Conservation (phyloP, 2,329 filamentous ascomycete species). For the Leptographium procerum region DNA sequence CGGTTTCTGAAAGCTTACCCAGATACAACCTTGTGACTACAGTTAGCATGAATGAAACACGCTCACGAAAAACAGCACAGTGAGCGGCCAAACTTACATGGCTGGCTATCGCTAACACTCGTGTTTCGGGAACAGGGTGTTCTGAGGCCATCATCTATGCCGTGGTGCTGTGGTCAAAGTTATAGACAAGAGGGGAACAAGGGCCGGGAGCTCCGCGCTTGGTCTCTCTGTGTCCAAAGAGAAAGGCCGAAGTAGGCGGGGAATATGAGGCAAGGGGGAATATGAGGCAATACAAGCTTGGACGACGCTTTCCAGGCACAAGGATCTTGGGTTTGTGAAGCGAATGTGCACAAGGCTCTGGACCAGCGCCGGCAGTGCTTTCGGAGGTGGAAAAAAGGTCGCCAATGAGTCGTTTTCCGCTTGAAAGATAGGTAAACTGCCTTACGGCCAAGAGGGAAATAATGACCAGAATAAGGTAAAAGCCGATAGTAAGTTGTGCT, state of each 20-base stretch:
- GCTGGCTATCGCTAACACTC: constrained; percentile 80
- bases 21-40: constrained; percentile 51
- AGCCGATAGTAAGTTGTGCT: neutral
- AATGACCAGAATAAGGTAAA: neutral
- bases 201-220: neutral
- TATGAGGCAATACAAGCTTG: neutral
- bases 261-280: neutral
- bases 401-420: neutral
- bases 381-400: neutral
- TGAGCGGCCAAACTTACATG: constrained; percentile 55
- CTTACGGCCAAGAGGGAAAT: neutral
- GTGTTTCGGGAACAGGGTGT: constrained; percentile 42
- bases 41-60: constrained; percentile 8
- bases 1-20: constrained; percentile 42
- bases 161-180: neutral
- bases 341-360: neutral
- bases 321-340: neutral
- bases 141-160: constrained; percentile 24
- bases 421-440: neutral
- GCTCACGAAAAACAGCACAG: neutral
- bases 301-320: neutral
- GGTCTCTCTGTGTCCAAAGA: no score
- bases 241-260: no score
- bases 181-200: neutral
- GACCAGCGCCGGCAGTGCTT: neutral